phyloP scores from a whole-genome alignment of 2,329 filamentous ascomycete species.

The Fonsecaea erecta region DNA sequence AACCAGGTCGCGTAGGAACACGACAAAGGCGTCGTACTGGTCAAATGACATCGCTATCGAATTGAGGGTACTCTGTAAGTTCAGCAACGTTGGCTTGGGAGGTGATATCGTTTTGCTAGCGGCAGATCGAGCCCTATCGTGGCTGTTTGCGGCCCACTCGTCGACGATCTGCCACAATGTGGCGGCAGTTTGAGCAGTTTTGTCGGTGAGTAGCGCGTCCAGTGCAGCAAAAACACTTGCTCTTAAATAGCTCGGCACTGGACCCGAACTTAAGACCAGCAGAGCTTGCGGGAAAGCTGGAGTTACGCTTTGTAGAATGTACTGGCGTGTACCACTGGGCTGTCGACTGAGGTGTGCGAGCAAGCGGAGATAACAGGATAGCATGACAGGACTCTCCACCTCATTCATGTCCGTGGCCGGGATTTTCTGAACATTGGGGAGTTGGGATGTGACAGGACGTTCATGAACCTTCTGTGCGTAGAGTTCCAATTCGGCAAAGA shows the following conservation, averaged over 20 bases:
- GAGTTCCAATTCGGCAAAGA: constrained; percentile 85
- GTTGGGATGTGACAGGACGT: constrained; percentile 63
- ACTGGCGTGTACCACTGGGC: constrained; percentile 72
- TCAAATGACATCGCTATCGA: constrained; percentile 80
- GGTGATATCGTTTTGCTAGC: constrained; percentile 19
- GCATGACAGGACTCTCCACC: constrained; percentile 93
- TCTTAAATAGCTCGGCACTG: constrained; percentile 75
- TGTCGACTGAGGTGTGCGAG: constrained; percentile 80
- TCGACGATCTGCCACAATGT: constrained; percentile 66
- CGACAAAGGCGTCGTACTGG: constrained; percentile 81
- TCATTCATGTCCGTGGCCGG: constrained; percentile 75
- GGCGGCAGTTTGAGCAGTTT: constrained; percentile 61
- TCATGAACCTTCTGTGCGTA: constrained; percentile 81
- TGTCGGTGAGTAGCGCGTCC: constrained; percentile 74
- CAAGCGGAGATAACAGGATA: constrained; percentile 89
- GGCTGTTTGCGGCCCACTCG: constrained; percentile 35
- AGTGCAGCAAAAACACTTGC: constrained; percentile 84
- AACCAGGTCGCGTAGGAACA: constrained; percentile 73
- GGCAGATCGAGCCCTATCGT: constrained; percentile 26
- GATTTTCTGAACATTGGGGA: constrained; percentile 65
- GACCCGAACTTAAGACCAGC: constrained; percentile 76
- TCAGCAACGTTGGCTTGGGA: constrained; percentile 46
- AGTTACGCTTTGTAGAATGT: constrained; percentile 69
- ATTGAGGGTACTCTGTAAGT: constrained; percentile 68
- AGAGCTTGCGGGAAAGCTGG: constrained; percentile 75